Conservation (phyloP, 2,329 filamentous ascomycete species). For the Neocatenulostroma microsporum region DNA sequence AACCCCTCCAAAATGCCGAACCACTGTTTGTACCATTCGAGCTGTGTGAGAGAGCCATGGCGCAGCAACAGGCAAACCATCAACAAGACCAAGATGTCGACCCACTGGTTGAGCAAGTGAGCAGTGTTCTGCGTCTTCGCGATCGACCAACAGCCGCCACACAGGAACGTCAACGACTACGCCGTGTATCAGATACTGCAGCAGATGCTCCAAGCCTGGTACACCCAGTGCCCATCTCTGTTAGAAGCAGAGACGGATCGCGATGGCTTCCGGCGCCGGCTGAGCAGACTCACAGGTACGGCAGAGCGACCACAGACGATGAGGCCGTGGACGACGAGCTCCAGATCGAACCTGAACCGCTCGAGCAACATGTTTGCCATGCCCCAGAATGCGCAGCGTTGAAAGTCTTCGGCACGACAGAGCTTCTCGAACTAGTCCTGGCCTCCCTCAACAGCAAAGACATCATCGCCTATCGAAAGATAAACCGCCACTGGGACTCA, state of each 20-base stretch:
- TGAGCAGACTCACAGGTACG: constrained; percentile 4
- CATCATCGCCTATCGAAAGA: constrained; percentile 14
- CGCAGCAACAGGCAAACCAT: background rate
- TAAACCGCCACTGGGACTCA: constrained; percentile 14
- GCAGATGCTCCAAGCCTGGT: background rate
- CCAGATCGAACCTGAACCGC: background rate
- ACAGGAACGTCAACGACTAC: background rate
- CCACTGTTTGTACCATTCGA: too few relatives aligned
- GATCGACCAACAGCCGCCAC: background rate
- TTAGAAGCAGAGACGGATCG: constrained; percentile 9
- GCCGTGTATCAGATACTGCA: constrained; percentile 7
- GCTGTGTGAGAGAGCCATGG: too few relatives aligned
- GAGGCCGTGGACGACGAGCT: background rate
- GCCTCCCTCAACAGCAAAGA: constrained; percentile 14
- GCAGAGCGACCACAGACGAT: background rate
- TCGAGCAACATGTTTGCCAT: constrained; percentile 8
- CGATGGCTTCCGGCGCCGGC: constrained; percentile 10
- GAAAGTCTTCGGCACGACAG: constrained; percentile 18
- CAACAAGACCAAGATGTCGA: constrained; percentile 2
- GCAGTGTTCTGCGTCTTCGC: constrained; percentile 3
- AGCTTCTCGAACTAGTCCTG: constrained; percentile 20
- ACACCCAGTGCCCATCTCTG: background rate
- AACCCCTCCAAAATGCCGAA: too few relatives aligned
- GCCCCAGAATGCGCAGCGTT: constrained; percentile 14
- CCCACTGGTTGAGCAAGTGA: constrained; percentile 6